Percentiles rank a stretch among this genome's conserved stretches.
phyloP scores from a whole-genome alignment of 768 basidiomycete genomes.

The Lactarius psammicola region DNA sequence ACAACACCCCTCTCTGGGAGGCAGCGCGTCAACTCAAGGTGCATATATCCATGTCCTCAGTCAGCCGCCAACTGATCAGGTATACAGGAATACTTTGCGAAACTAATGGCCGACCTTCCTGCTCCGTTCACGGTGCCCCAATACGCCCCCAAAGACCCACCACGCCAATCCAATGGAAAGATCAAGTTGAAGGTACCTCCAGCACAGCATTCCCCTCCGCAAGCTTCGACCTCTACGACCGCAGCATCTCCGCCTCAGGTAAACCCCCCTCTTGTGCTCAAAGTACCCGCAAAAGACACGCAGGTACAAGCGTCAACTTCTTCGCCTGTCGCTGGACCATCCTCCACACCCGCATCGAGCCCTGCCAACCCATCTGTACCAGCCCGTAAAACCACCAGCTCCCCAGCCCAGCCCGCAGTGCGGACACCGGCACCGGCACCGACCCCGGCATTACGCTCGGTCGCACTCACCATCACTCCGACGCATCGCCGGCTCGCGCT shows the following conservation, averaged over 20 bases:
- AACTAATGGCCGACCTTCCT: conserved; percentile 77
- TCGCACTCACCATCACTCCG: conserved; percentile 42
- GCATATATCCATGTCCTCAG: conserved; percentile 31
- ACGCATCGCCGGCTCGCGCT: conserved; percentile 55
- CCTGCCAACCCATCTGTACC: conserved; percentile 26
- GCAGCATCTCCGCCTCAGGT: conserved; percentile 31
- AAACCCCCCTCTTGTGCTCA: conserved; percentile 31
- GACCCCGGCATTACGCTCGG: conserved; percentile 30
- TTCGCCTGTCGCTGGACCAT: conserved; percentile 28
- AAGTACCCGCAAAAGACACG: conserved; percentile 17
- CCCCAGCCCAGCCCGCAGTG: conserved; percentile 8
- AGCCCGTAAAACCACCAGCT: conserved; percentile 13
- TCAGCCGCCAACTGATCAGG: conserved; percentile 19
- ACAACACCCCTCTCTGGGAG: conserved; percentile 80
- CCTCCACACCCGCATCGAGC: conserved; percentile 25
- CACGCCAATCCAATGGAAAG: conserved; percentile 44
- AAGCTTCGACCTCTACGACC: conserved; percentile 29
- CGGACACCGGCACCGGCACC: conserved; percentile 22
- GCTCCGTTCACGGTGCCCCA: conserved; percentile 60
- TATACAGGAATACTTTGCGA: conserved; percentile 65
- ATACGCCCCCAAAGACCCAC: conserved; percentile 48
- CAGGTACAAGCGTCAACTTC: conserved; percentile 26
- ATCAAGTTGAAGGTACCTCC: conserved; percentile 71
- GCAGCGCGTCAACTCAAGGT: conserved; percentile 70
- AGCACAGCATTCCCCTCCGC: conserved; percentile 37